Percentiles rank a stretch among this genome's conserved stretches.
Conservation (phyloP, 768 basidiomycete species). For the Daedaleopsis sinensis region DNA sequence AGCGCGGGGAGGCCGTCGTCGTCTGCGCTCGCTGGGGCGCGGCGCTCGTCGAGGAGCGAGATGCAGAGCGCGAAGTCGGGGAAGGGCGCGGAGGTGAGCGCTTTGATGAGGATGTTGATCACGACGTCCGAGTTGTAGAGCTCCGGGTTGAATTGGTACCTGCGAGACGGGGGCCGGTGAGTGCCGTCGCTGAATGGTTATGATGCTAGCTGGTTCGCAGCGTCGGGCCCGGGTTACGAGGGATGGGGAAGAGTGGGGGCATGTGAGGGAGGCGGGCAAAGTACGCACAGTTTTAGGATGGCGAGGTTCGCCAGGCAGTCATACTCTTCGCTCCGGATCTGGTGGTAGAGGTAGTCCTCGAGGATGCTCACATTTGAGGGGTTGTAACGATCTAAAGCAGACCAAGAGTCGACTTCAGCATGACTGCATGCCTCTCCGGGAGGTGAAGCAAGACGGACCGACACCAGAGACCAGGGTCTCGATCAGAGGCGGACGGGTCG, state of each 20-base stretch:
- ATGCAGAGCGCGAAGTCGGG: conserved; percentile 96
- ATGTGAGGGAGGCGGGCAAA: not conserved
- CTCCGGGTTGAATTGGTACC: conserved; percentile 96
- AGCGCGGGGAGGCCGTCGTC: conserved; percentile 80
- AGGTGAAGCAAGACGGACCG: conserved; percentile 49
- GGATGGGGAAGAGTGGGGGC: not conserved
- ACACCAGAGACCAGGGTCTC: conserved; percentile 91
- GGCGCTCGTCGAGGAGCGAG: conserved; percentile 84
- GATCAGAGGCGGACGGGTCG: conserved; percentile 83
- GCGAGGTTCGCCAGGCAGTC: conserved; percentile 95
- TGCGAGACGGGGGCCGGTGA: conserved; percentile 33
- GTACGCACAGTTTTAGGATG: conserved; percentile 82
- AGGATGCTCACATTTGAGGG: conserved; percentile 91
- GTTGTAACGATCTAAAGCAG: conserved; percentile 88
- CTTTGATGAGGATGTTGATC: conserved; percentile 92
- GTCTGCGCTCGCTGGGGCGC: conserved; percentile 54
- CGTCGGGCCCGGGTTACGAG: not conserved
- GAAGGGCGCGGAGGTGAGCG: conserved; percentile 79
- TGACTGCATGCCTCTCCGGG: not conserved
- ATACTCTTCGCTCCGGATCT: conserved; percentile 89
- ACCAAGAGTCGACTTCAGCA: not conserved
- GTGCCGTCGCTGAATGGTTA: too few species aligned
- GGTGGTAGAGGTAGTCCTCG: conserved; percentile 96
- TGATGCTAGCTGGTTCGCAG: too few species aligned
- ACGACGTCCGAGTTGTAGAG: conserved; percentile 93